A percentile compares a stretch with the other conserved stretches of the same genome.
These are phyloP conservation scores for Bipolaris gigantea DNA, from an alignment of 2,329 filamentous ascomycete species.

Conservation along the genomic window DNA sequence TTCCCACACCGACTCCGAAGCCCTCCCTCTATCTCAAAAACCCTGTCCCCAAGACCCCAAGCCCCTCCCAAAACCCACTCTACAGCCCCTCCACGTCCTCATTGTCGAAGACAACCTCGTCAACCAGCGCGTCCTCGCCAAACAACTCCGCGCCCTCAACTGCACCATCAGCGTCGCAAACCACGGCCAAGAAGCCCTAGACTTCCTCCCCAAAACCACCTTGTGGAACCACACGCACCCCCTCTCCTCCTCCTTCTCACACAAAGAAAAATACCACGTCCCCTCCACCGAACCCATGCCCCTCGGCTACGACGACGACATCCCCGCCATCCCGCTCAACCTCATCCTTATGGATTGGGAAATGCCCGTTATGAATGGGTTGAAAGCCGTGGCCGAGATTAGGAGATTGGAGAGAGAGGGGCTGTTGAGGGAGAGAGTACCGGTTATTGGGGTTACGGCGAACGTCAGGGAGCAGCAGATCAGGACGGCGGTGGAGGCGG, in stretches of 20 bases:
- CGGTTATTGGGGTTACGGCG: slow-evolving; percentile 41
- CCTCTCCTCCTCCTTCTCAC: slow-evolving; percentile 54
- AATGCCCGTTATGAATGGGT: slow-evolving; percentile 42
- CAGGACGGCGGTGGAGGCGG: slow-evolving; percentile 29
- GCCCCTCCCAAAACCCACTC: slow-evolving; percentile 7
- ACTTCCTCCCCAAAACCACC: slow-evolving; percentile 35
- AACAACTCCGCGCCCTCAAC: slow-evolving; percentile 44
- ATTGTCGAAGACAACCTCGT: slow-evolving; percentile 47
- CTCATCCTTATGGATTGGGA: slow-evolving; percentile 42
- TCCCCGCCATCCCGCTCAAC: slow-evolving; percentile 12
- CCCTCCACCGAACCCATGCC: slow-evolving; percentile 6
- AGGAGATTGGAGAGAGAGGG: slow-evolving; percentile 28
- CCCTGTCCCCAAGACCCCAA: slow-evolving; percentile 12
- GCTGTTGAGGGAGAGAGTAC: slow-evolving; percentile 24
- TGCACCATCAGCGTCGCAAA: slow-evolving; percentile 44
- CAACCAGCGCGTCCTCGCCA: slow-evolving; percentile 48
- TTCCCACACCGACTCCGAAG: slow-evolving; percentile 1
- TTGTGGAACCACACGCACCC: slow-evolving; percentile 24
- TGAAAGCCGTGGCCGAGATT: slow-evolving; percentile 33
- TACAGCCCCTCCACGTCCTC: slow-evolving; percentile 29
- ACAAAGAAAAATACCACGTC: slow-evolving; percentile 2
- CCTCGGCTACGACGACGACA: neutral
- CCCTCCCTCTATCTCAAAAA: slow-evolving; percentile 9
- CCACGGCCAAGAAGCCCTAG: slow-evolving; percentile 44
- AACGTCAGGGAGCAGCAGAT: slow-evolving; percentile 42